Base-by-base conservation (phyloP, 306 rosid species). In the Adenanthera pavonina region DNA sequence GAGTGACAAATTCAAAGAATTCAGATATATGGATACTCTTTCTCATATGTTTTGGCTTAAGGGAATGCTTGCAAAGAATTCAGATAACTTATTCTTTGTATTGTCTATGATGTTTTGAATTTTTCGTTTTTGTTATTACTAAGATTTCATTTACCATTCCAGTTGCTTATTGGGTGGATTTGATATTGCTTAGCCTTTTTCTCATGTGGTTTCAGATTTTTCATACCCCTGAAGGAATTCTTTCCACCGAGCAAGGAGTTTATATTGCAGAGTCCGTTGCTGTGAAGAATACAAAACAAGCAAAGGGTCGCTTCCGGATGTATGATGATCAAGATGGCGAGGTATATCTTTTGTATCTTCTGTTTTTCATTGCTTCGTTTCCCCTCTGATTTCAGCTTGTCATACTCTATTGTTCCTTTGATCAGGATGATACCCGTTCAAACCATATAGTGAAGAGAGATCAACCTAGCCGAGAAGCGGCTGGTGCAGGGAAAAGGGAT, bases 211-310 rank as follows among this genome's bases (percentile, higher is more conserved):
- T 82, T 84, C 94, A 95, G 99, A 89, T 95, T 69, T 93, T 90
- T 77, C 85, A n/a, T 59, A 92, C 99, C 73, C 98, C 99, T 70
- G 98, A 95, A 83, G 98, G 99, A 74, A 59, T 85, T 86, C 92
- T 95, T 85, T 95, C 99, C 61, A 85, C 84, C 20, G 99, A 95
- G 91, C 94, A 89, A 91, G 99, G 99, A 65, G 89, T 95, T 81
- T 95, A 95, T 80, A 77, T 91, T 87, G 98, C 99, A 12, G 98
- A 95, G 85, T 87, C 98, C 79, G 87, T 92, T 44, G 80, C 90
- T 80, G 61, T 85, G 38, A 93, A 85, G 90, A 95, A 89, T 80
- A 81, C 88, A 74, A 95, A 88, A 84, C 97, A 95, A 84, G 92
- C 96, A 19, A 95, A 95, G 89, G 98, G 94, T 9, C 93, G 91